phyloP scores from a whole-genome alignment of 805 yeast species.

The Starmerella scarabaei region DNA sequence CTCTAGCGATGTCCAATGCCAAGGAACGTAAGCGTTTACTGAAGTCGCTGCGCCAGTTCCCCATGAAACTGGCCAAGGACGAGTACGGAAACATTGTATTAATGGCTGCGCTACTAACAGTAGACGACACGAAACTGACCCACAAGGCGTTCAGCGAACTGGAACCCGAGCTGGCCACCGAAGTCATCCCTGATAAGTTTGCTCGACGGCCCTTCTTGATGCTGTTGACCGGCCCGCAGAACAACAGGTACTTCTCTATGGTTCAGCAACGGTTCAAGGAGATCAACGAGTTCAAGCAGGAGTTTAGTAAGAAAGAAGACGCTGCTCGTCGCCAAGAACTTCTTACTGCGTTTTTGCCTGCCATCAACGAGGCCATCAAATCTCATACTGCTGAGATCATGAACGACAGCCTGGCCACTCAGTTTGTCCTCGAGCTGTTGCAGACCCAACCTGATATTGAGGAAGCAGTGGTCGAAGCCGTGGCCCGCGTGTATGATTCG shows the following conservation, averaged over 20 bases:
- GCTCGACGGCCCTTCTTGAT: slow-evolving; percentile 84
- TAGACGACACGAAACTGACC: slow-evolving; percentile 84
- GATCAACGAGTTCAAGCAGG: slow-evolving; percentile 48
- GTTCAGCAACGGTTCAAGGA: slow-evolving; percentile 44
- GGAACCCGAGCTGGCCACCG: slow-evolving; percentile 33
- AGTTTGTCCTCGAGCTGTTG: slow-evolving; percentile 64
- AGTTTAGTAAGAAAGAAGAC: slow-evolving; percentile 77
- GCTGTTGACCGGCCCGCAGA: slow-evolving; percentile 54
- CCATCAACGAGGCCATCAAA: slow-evolving; percentile 43
- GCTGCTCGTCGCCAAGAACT: slow-evolving; percentile 63
- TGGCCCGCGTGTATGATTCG: slow-evolving; percentile 43
- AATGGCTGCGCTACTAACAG: slow-evolving; percentile 65
- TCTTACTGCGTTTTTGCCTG: slow-evolving; percentile 49
- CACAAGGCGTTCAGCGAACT: slow-evolving; percentile 53
- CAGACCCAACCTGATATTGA: slow-evolving; percentile 32
- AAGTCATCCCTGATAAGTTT: slow-evolving; percentile 53
- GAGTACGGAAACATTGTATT: slow-evolving; percentile 78
- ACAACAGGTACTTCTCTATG: slow-evolving; percentile 62
- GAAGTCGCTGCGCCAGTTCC: slow-evolving; percentile 61
- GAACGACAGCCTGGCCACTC: slow-evolving; percentile 51
- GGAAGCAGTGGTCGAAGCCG: slow-evolving; percentile 31
- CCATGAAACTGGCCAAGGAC: slow-evolving; percentile 61
- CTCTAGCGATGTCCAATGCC: slow-evolving; percentile 73
- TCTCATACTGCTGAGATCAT: slow-evolving; percentile 42
- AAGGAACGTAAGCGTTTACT: slow-evolving; percentile 79